Conservation (phyloP, 2,329 filamentous ascomycete genomes). For the Fusarium falciforme region DNA sequence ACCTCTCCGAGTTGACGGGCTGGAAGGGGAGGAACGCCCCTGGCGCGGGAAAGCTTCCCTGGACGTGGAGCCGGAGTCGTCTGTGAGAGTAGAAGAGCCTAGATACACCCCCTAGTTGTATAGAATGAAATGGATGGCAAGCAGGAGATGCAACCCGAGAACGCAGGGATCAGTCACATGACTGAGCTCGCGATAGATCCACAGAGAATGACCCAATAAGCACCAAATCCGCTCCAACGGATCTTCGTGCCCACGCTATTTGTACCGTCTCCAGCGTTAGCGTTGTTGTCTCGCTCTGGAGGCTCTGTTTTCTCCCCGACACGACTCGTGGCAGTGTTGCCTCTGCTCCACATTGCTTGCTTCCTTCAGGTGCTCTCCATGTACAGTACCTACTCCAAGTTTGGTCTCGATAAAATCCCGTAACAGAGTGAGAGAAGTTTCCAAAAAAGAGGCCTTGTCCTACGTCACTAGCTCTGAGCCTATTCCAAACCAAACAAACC, state of each 20-base stretch:
- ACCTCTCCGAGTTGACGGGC: slow-evolving; percentile 31
- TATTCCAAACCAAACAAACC: not conserved
- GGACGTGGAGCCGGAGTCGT: slow-evolving; percentile 37
- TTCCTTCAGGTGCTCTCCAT: not conserved
- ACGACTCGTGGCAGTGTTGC: not conserved
- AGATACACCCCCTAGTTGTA: not conserved
- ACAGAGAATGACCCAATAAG: slow-evolving; percentile 8
- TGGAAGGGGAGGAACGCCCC: slow-evolving; percentile 38
- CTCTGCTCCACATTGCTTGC: not conserved
- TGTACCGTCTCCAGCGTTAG: not conserved
- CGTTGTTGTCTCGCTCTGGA: slow-evolving; percentile 22
- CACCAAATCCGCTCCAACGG: slow-evolving; percentile 9
- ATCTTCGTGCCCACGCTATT: not conserved
- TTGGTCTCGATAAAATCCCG: not conserved
- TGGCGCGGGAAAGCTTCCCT: slow-evolving; percentile 35
- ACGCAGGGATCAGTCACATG: slow-evolving; percentile 25
- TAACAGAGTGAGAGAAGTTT: not conserved
- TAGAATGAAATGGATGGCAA: not conserved
- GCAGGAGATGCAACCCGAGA: not conserved
- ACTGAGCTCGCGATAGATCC: slow-evolving; percentile 8
- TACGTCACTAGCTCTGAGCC: not conserved
- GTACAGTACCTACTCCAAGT: not conserved
- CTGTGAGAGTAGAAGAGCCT: slow-evolving; percentile 8
- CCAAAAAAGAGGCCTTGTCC: not conserved
- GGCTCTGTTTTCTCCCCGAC: slow-evolving; percentile 23